Evolutionary conservation across 768 basidiomycete species (phyloP).

Genomic region (Gymnopilus dilepis): DNA sequence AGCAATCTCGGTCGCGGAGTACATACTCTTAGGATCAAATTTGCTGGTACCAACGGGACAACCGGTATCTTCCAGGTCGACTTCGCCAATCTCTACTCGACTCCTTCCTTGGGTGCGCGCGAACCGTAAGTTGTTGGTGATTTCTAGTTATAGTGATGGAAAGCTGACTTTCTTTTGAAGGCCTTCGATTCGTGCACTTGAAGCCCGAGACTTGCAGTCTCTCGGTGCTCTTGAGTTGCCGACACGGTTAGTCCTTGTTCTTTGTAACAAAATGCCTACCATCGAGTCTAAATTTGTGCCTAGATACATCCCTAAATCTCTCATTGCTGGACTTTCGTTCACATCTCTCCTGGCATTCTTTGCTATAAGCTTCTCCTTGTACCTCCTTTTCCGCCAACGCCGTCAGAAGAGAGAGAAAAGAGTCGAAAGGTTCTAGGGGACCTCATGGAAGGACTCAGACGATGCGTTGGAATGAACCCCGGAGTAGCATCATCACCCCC

Average conservation of each 20-base stretch:
- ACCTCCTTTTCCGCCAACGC: constrained; percentile 13
- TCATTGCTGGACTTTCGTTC: constrained; percentile 20
- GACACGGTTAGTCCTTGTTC: neutral
- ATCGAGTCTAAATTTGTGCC: neutral
- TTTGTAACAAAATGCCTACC: neutral
- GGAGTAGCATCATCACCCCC: too few relatives aligned
- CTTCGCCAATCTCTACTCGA: constrained; percentile 29
- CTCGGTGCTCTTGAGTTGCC: neutral
- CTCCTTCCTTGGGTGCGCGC: constrained; percentile 26
- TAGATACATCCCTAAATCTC: constrained; percentile 17
- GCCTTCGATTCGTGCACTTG: neutral
- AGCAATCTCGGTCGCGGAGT: constrained; percentile 24
- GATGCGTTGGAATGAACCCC: too few relatives aligned
- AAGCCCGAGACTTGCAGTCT: neutral
- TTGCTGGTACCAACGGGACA: constrained; percentile 19
- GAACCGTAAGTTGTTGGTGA: neutral
- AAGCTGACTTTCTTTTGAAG: neutral
- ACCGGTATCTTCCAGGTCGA: constrained; percentile 23
- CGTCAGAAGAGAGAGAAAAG: constrained; percentile 13
- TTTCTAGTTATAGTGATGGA: too few relatives aligned
- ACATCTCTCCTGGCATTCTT: constrained; percentile 19
- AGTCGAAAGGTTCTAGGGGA: constrained; percentile 2
- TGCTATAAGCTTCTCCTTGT: constrained; percentile 8
- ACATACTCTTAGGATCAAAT: constrained; percentile 22
- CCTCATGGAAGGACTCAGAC: too few relatives aligned